Percentiles rank a stretch among this genome's conserved stretches.
phyloP scores from a whole-genome alignment of 2,329 filamentous ascomycete species.

The Epicoccum nigrum region DNA sequence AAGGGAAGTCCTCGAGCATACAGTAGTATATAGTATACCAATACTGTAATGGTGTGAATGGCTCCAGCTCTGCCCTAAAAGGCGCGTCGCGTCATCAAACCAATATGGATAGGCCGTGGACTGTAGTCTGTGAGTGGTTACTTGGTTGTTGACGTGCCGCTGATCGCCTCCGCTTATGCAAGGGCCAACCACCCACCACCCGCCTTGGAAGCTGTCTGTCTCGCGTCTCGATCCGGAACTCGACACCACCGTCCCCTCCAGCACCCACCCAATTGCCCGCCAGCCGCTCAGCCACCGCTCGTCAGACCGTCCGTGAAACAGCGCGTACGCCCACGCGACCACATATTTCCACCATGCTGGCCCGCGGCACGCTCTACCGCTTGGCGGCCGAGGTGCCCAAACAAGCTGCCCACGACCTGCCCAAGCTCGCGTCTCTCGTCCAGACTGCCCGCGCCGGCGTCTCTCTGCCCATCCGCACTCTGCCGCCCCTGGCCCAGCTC shows the following conservation, averaged over 20 bases:
- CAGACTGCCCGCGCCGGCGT: constrained; percentile 22
- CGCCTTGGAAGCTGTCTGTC: constrained; percentile 14
- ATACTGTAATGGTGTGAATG: too few species aligned
- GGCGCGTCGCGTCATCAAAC: not conserved
- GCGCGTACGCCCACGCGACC: constrained; percentile 2
- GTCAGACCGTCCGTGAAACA: constrained; percentile 16
- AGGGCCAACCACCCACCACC: constrained; percentile 14
- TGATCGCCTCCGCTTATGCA: constrained; percentile 17
- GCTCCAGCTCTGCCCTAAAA: not conserved
- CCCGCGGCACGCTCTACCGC: constrained; percentile 45
- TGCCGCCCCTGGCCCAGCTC: constrained; percentile 8
- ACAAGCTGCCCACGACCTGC: constrained; percentile 44
- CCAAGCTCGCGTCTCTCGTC: constrained; percentile 42
- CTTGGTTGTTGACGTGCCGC: constrained; percentile 11
- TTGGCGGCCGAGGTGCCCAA: constrained; percentile 43
- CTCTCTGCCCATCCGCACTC: constrained; percentile 13
- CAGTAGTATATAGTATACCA: too few species aligned
- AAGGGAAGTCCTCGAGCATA: too few species aligned
- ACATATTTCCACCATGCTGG: constrained; percentile 39
- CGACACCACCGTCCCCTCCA: constrained; percentile 16
- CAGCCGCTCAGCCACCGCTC: constrained; percentile 22
- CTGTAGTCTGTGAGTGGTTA: too few species aligned
- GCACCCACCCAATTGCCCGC: constrained; percentile 25
- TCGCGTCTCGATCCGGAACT: constrained; percentile 20
- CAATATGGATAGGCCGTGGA: too few species aligned